Evolutionary conservation across 2,329 filamentous ascomycete species (phyloP), one percentile per base, ranked within the genome.

Genomic region (Talaromyces sp.): DNA sequence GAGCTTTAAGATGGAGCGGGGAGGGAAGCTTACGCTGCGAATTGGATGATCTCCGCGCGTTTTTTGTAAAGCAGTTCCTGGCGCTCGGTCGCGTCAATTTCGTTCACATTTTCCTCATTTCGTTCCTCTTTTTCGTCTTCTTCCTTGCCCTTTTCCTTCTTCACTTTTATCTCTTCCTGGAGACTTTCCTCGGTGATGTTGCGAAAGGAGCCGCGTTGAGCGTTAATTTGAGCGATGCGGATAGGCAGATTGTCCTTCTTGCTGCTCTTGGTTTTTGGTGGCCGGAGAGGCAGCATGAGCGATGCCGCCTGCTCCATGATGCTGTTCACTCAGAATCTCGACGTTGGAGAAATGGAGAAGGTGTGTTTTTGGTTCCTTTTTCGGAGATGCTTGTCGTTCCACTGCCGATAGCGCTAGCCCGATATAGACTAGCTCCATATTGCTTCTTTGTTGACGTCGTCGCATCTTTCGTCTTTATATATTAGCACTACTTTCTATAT

Each of bases 171-270:
- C 72, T 95, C 89, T 41, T 88, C 85, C 59, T 84, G 84, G 43
- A 98, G 80, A 50, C 87, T 84, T 60, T 87, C 84, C 76, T 96
- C 91, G 59, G 88, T 91, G 68, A 98, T 83, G 70, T 88, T 84
- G 66, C 92, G 89, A 74, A 98, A 96, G 27, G 92, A 91, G 14
- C 91, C 92, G 66, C 90, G 88, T 72, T 96, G 88, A 50, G 82
- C 78, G 70, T 93, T 90, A 72, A 97, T 89, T 69, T 93, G 92
- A 65, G 85, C 81, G 70, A 97, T 92, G 70, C 94, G 89, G 56
- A 90, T 85, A 64, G 85, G 82, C n/a, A 97, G 82, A 56, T 83
- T 85, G 73, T 86, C 72, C 81, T 82, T 72, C 80, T 85, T 78
- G 81, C 84, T 72, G 79, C 82, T 64, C 69, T 72, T 68, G 64